phyloP scores from a whole-genome alignment of 1,139 yeast species.

The Yamadazyma taylorii region DNA sequence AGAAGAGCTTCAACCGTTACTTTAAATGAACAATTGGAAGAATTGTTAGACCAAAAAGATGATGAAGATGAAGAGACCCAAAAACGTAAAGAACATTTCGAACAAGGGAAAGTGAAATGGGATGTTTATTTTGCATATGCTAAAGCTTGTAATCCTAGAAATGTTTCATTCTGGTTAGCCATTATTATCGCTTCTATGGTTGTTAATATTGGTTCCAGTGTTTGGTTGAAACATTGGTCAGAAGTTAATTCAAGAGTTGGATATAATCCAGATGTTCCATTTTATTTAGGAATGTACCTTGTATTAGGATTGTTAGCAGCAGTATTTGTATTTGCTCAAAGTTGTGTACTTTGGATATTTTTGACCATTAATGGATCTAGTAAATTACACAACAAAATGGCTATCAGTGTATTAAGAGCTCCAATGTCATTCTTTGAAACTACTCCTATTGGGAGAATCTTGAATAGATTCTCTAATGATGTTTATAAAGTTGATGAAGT shows the following conservation, averaged over 20 bases:
- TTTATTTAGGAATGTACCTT: conserved; percentile 75
- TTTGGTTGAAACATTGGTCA: conserved; percentile 98
- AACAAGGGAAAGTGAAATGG: conserved; percentile 95
- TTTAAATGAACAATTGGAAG: conserved; percentile 37
- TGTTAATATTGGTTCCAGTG: conserved; percentile 55
- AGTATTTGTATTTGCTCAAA: conserved; percentile 63
- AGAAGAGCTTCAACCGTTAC: conserved; percentile 74
- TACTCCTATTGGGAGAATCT: conserved; percentile 91
- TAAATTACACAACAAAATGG: conserved; percentile 77
- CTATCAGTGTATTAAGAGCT: conserved; percentile 76
- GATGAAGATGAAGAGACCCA: conserved; percentile 47
- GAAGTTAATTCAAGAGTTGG: conserved; percentile 76
- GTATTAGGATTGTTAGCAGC: conserved; percentile 67
- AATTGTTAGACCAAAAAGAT: conserved; percentile 39
- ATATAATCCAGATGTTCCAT: conserved; percentile 65
- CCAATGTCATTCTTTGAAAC: conserved; percentile 98
- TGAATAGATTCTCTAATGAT: conserved; percentile 93
- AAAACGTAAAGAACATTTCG: conserved; percentile 70
- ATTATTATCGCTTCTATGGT: conserved; percentile 57
- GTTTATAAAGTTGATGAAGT: conserved; percentile 89
- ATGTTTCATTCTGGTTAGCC: conserved; percentile 56
- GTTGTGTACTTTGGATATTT: conserved; percentile 73
- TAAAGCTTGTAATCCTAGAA: conserved; percentile 77
- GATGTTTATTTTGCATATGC: conserved; percentile 81
- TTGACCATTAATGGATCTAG: conserved; percentile 85